Evolutionary conservation across 805 yeast genomes (phyloP).

Genomic region (Saturnispora hagleri): DNA sequence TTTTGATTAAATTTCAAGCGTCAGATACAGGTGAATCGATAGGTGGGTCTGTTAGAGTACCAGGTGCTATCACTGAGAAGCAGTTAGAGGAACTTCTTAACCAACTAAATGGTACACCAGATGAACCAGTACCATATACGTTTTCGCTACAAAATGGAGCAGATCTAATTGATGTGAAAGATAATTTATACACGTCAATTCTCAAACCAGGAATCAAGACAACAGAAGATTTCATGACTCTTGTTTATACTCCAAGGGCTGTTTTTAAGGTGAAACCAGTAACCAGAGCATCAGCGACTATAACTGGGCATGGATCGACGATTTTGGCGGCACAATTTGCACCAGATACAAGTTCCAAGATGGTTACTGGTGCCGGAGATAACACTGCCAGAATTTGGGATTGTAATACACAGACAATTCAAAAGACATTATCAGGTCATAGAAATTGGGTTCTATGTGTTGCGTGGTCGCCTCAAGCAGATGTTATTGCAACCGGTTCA

Average conservation of each 20-base stretch:
- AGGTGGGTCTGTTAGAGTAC: slow-evolving; percentile 84
- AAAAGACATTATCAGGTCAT: slow-evolving; percentile 74
- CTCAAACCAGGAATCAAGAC: slow-evolving; percentile 80
- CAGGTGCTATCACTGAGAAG: slow-evolving; percentile 75
- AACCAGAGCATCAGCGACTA: slow-evolving; percentile 84
- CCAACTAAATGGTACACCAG: slow-evolving; percentile 57
- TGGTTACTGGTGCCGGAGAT: slow-evolving; percentile 96
- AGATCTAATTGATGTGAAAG: slow-evolving; percentile 61
- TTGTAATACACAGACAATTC: slow-evolving; percentile 88
- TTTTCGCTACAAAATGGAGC: slow-evolving; percentile 56
- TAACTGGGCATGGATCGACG: slow-evolving; percentile 92
- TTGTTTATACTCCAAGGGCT: slow-evolving; percentile 90
- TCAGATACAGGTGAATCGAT: slow-evolving; percentile 82
- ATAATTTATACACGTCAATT: slow-evolving; percentile 69
- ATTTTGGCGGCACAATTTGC: slow-evolving; percentile 90
- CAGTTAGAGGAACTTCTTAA: slow-evolving; percentile 86
- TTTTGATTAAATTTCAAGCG: slow-evolving; percentile 81
- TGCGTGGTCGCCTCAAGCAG: slow-evolving; percentile 87
- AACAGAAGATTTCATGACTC: slow-evolving; percentile 86
- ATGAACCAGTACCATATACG: slow-evolving; percentile 85
- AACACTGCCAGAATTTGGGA: slow-evolving; percentile 96
- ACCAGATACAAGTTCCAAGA: slow-evolving; percentile 72
- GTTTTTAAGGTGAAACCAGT: slow-evolving; percentile 88
- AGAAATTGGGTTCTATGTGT: slow-evolving; percentile 91
- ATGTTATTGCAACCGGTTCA: slow-evolving; percentile 86